These are phyloP conservation scores for Alternaria consortialis DNA, from an alignment of 2,329 filamentous ascomycete species.

Conservation along the genomic window DNA sequence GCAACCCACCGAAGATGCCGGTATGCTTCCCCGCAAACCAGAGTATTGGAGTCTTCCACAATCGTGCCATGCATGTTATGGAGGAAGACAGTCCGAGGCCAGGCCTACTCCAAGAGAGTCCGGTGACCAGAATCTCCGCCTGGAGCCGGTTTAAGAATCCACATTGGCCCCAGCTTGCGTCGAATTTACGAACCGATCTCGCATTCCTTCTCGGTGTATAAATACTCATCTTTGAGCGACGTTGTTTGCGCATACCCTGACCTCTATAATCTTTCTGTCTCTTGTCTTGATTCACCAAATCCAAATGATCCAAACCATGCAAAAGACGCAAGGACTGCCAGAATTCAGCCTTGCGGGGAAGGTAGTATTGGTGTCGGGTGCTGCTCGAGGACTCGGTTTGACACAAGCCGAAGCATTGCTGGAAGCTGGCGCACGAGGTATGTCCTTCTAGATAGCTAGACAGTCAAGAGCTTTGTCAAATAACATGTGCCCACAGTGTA, in stretches of 20 bases:
- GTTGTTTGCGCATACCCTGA: background rate
- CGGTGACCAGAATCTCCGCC: constrained; percentile 5
- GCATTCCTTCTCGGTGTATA: constrained; percentile 7
- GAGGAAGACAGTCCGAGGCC: constrained; percentile 9
- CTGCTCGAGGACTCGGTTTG: constrained; percentile 75
- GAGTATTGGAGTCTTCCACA: constrained; percentile 11
- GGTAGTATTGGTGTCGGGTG: constrained; percentile 75
- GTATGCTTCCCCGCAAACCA: constrained; percentile 29
- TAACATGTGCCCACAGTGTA: constrained; percentile 61
- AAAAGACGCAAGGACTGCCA: constrained; percentile 58
- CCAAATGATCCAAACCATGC: constrained; percentile 20
- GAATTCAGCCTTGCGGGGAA: constrained; percentile 80
- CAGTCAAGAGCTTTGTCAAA: background rate
- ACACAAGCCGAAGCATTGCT: constrained; percentile 76
- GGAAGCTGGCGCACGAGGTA: constrained; percentile 76
- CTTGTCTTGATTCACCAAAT: background rate
- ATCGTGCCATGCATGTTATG: constrained; percentile 10
- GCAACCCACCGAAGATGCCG: constrained; percentile 19
- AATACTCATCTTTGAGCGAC: constrained; percentile 3
- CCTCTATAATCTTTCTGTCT: background rate
- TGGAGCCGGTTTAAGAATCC: constrained; percentile 13
- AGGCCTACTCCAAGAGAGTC: constrained; percentile 12
- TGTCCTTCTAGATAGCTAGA: background rate
- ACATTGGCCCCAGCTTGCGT: constrained; percentile 14
- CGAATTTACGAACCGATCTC: constrained; percentile 1